Evolutionary conservation across 2,329 filamentous ascomycete species (phyloP).

Genomic region (Ciborinia camelliae): DNA sequence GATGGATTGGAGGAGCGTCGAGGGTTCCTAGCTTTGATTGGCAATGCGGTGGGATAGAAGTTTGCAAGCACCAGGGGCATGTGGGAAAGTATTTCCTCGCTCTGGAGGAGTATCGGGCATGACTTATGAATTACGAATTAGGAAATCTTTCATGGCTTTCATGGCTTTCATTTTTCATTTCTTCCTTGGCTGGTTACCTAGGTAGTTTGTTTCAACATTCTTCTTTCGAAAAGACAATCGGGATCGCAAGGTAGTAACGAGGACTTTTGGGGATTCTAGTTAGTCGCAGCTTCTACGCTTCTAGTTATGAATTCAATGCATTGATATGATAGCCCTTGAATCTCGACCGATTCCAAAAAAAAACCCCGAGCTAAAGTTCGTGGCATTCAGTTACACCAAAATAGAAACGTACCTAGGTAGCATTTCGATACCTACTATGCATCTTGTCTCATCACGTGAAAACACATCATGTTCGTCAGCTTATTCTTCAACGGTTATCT

Average conservation of each 20-base stretch:
- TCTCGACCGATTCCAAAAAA: background rate
- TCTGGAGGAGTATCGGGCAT: background rate
- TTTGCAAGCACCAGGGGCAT: background rate
- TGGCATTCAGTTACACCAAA: background rate
- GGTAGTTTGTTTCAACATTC: background rate
- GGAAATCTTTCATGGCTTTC: background rate
- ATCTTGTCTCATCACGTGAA: background rate
- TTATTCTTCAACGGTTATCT: background rate
- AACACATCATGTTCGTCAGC: too few species aligned
- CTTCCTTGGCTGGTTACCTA: background rate
- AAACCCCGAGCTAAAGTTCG: background rate
- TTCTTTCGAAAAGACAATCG: background rate
- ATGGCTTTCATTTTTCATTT: background rate
- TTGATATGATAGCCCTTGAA: background rate
- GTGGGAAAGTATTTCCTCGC: slow-evolving; percentile 3
- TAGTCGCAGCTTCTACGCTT: background rate
- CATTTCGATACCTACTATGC: background rate
- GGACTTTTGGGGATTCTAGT: background rate
- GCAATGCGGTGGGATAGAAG: background rate
- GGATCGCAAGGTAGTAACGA: slow-evolving; percentile 8
- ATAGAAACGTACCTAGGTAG: background rate
- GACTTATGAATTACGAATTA: background rate
- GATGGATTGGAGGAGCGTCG: background rate
- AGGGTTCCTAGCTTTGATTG: background rate
- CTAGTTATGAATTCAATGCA: background rate